phyloP scores from a whole-genome alignment of 495 filamentous ascomycete genomes.

The Penicillium tannophilum region DNA sequence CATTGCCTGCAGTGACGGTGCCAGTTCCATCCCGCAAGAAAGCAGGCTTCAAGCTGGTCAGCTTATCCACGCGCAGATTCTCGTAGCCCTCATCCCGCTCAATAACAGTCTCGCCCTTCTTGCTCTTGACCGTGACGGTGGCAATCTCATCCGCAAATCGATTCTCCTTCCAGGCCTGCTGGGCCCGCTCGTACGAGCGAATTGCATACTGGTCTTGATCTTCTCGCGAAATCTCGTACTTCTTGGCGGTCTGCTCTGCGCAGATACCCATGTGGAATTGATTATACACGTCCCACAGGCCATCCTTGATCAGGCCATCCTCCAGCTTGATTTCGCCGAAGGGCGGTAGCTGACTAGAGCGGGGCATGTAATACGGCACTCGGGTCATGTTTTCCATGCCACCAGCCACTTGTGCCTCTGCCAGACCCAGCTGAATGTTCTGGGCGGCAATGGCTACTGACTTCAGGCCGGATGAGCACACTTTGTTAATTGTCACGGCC shows the following conservation, averaged over 20 bases:
- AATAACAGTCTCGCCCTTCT: slow-evolving; percentile 80
- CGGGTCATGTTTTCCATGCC: slow-evolving; percentile 98
- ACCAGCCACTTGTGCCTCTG: slow-evolving; percentile 85
- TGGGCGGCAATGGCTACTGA: slow-evolving; percentile 87
- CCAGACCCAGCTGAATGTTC: slow-evolving; percentile 87
- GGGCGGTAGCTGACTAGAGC: slow-evolving; percentile 71
- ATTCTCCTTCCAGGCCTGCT: slow-evolving; percentile 81
- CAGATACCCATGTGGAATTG: slow-evolving; percentile 97
- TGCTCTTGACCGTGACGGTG: slow-evolving; percentile 78
- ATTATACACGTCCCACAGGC: slow-evolving; percentile 95
- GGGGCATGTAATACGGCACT: slow-evolving; percentile 87
- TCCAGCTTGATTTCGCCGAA: slow-evolving; percentile 86
- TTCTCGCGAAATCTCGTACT: slow-evolving; percentile 75
- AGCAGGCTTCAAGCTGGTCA: slow-evolving; percentile 84
- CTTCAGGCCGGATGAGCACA: slow-evolving; percentile 93
- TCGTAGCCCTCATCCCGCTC: slow-evolving; percentile 86
- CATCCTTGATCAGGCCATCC: slow-evolving; percentile 93
- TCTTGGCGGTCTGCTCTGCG: slow-evolving; percentile 94
- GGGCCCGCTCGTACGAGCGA: slow-evolving; percentile 80
- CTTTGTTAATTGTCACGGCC: slow-evolving; percentile 92
- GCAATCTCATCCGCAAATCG: slow-evolving; percentile 85
- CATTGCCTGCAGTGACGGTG: slow-evolving; percentile 92
- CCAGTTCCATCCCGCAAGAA: slow-evolving; percentile 83
- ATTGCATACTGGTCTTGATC: slow-evolving; percentile 91
- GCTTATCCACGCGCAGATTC: slow-evolving; percentile 79